Evolutionary conservation across 176 grass and related monocot genomes (phyloP), one percentile per base, ranked within the genome.

Genomic region (Avena atlantica): DNA sequence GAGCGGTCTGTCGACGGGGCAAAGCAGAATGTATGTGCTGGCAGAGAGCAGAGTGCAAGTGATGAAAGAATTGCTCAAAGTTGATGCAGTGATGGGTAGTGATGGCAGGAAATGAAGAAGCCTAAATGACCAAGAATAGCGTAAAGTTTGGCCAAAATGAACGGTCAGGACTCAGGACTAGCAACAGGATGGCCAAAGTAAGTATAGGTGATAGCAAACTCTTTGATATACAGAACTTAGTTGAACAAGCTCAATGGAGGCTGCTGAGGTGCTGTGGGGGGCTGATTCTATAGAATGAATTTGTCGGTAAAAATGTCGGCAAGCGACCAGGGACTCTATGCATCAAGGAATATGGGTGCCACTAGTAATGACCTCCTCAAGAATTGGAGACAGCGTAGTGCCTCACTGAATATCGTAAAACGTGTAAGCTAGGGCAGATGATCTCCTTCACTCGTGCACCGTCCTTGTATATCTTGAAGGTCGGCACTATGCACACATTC

Each of bases 401-500:
- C 86, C 86, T 91, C 78, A 97, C 71, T 23, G 88, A 92, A 78
- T 92, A 89, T 20, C 84, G 81, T 53, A 97, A 64, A 3, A 89
- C 69, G 5, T 94, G 76, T 44, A 89, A 76, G 78, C 55, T 92
- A 27, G 92, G 95, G 78, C 84, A 87, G 72, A 92, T 92, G 84
- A 94, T 97, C 84, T 92, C 92, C 71, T 97, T 97, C 78, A 91
- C 63, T 55, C 78, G 87, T 10, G 65, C 79, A 34, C 89, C 87
- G 23, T 89, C 71, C 83, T 91, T 92, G 90, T 97, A 97, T 74
- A 97, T 91, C 89, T 91, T 91, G 74, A 97, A 94, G 40, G 82
- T 63, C 4, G 95, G 92, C 64, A 91, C 84, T 79, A 84, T 49
- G 4, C 78, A 78, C 57, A 97, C 86, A 50, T 93, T 92, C 91